These are phyloP conservation scores for Periconia macrospinosa DNA, from an alignment of 2,329 filamentous ascomycete genomes.

Conservation along the genomic window DNA sequence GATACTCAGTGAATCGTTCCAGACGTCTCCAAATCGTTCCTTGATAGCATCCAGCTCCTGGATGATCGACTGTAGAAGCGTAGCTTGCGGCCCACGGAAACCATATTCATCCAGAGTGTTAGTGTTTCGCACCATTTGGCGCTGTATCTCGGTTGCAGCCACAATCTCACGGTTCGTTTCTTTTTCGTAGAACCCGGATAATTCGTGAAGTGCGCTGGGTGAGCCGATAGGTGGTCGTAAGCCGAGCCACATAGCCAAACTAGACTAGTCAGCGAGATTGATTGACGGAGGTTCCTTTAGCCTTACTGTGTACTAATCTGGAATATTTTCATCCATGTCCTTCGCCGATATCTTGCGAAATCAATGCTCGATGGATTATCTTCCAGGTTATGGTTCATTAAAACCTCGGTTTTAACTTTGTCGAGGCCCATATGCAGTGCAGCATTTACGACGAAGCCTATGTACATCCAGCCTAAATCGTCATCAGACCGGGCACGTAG, in stretches of 20 bases:
- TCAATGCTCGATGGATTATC: too few species aligned
- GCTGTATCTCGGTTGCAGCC: slow-evolving; percentile 11
- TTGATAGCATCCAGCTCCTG: too few species aligned
- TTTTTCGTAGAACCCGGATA: slow-evolving; percentile 6
- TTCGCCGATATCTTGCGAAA: too few species aligned
- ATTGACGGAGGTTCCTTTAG: too few species aligned
- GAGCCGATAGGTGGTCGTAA: background rate
- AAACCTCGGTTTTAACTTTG: slow-evolving; percentile 6
- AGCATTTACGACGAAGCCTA: slow-evolving; percentile 9
- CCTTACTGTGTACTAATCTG: too few species aligned
- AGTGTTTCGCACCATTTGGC: slow-evolving; percentile 6
- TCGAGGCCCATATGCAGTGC: slow-evolving; percentile 12
- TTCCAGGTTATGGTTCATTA: background rate
- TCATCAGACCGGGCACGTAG: slow-evolving; percentile 3
- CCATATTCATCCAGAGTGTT: background rate
- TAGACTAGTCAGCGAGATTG: too few species aligned
- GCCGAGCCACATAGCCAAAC: too few species aligned
- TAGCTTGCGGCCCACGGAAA: too few species aligned
- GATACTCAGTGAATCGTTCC: too few species aligned
- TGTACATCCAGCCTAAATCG: slow-evolving; percentile 3
- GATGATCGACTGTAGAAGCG: too few species aligned
- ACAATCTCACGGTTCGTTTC: slow-evolving; percentile 5
- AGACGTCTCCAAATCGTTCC: too few species aligned
- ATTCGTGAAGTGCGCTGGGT: background rate
- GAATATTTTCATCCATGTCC: too few species aligned